These are phyloP conservation scores for Auxenochlorella pyrenoidosa DNA, from an alignment of 139 green algal species.

Conservation along the genomic window DNA sequence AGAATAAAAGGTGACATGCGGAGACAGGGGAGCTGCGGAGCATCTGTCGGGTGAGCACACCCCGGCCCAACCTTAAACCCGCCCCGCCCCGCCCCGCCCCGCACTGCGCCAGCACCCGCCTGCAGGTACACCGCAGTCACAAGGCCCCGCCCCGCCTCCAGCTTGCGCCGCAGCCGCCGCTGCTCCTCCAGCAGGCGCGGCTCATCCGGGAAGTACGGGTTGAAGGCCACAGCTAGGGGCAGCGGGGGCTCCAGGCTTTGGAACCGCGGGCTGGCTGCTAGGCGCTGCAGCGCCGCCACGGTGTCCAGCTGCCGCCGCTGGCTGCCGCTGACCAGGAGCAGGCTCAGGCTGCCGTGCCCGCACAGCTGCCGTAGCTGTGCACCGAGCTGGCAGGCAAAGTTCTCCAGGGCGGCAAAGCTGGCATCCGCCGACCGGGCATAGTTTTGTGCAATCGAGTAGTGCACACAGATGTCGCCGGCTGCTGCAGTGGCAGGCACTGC, in stretches of 20 bases:
- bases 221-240: constrained; percentile 57
- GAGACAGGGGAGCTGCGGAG: too few relatives aligned
- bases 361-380: neutral
- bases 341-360: too few relatives aligned
- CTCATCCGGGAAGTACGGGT: constrained; percentile 58
- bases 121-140: constrained; percentile 57
- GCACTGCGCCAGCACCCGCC: constrained; percentile 44
- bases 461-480: constrained; percentile 41
- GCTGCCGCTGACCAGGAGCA: constrained; percentile 57
- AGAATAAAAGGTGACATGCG: too few relatives aligned
- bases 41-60: too few relatives aligned
- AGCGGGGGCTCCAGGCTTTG: neutral
- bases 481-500: neutral
- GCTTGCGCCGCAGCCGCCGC: constrained; percentile 46
- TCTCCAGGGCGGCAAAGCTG: neutral
- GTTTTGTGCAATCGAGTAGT: constrained; percentile 60
- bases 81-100: too few relatives aligned
- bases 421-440: constrained; percentile 32
- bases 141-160: constrained; percentile 28
- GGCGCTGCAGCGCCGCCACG: constrained; percentile 20
- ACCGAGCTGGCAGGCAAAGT: constrained; percentile 18
- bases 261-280: neutral
- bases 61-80: too few relatives aligned
- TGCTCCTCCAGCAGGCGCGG: constrained; percentile 35
- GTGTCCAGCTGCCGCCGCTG: constrained; percentile 45